phyloP scores from a whole-genome alignment of 495 filamentous ascomycete species.

The Achaetomiella virescens region DNA sequence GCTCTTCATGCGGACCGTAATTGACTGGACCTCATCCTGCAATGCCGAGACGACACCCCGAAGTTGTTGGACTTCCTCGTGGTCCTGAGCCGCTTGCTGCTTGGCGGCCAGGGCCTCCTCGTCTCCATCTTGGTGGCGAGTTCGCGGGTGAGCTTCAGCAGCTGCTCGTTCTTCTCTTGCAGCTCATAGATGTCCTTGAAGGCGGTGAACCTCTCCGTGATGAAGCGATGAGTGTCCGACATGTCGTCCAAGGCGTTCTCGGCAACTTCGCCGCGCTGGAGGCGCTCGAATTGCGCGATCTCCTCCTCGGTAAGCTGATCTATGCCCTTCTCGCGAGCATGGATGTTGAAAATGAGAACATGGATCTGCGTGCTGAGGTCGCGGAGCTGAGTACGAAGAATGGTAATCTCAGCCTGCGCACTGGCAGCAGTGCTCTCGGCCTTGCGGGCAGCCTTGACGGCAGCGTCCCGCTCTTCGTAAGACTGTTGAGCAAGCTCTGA shows the following conservation, averaged over 20 bases:
- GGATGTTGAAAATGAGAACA: constrained; percentile 74
- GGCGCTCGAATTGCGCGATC: constrained; percentile 58
- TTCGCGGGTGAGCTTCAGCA: constrained; percentile 73
- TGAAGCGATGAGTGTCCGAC: constrained; percentile 76
- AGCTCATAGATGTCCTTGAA: constrained; percentile 81
- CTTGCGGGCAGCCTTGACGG: constrained; percentile 59
- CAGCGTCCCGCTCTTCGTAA: constrained; percentile 52
- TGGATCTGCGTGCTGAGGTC: constrained; percentile 88
- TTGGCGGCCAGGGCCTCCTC: constrained; percentile 71
- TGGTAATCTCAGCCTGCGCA: constrained; percentile 63
- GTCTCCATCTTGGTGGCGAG: constrained; percentile 83
- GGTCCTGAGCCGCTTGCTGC: constrained; percentile 61
- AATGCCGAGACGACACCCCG: constrained; percentile 56
- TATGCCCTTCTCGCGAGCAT: constrained; percentile 70
- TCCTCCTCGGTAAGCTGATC: constrained; percentile 62
- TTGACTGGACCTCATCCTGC: constrained; percentile 66
- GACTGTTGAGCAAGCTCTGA: constrained; percentile 58
- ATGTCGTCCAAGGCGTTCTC: constrained; percentile 62
- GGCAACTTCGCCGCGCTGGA: constrained; percentile 58
- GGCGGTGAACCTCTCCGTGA: constrained; percentile 71
- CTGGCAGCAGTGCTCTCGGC: constrained; percentile 66
- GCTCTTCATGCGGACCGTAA: constrained; percentile 76
- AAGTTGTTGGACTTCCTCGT: constrained; percentile 64
- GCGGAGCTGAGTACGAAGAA: constrained; percentile 80
- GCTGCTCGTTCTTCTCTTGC: constrained; percentile 79